Conservation (phyloP, 169 alveolate species). For the Cryptosporidium viatorum region DNA sequence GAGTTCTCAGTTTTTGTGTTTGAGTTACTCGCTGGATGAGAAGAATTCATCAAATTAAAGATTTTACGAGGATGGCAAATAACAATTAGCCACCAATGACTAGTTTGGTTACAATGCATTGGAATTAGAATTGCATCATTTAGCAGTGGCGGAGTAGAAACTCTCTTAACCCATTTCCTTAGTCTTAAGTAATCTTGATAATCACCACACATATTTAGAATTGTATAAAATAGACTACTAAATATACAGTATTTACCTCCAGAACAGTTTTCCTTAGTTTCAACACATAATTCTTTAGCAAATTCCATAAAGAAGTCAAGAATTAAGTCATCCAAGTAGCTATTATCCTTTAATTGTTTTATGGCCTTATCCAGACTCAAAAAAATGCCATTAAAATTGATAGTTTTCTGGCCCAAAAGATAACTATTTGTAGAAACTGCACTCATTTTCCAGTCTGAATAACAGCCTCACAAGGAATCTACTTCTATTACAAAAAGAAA, state of each 20-base stretch:
- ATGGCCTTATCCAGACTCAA: slow-evolving; percentile 14
- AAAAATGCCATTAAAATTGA: slow-evolving; percentile 23
- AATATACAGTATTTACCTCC: slow-evolving; percentile 18
- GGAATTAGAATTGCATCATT: slow-evolving; percentile 59
- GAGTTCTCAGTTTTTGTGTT: slow-evolving; percentile 5
- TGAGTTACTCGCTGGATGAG: background rate
- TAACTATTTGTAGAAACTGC: background rate
- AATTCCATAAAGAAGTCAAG: slow-evolving; percentile 55
- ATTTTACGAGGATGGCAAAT: slow-evolving; percentile 53
- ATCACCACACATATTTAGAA: slow-evolving; percentile 41
- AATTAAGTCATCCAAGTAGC: slow-evolving; percentile 47
- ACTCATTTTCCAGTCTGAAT: background rate
- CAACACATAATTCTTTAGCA: slow-evolving; percentile 26
- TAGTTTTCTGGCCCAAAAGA: background rate
- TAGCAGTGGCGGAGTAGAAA: slow-evolving; percentile 36
- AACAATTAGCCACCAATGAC: slow-evolving; percentile 57
- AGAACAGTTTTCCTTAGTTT: background rate
- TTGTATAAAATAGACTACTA: slow-evolving; percentile 54
- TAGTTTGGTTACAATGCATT: slow-evolving; percentile 45
- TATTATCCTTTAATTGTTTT: slow-evolving; percentile 6
- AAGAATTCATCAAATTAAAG: background rate
- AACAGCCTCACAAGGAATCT: background rate
- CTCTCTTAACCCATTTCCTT: slow-evolving; percentile 51
- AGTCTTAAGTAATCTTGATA: slow-evolving; percentile 38
- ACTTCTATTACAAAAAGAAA: background rate